Evolutionary conservation across 2,329 filamentous ascomycete species (phyloP).

Genomic region (Boeremia exigua): DNA sequence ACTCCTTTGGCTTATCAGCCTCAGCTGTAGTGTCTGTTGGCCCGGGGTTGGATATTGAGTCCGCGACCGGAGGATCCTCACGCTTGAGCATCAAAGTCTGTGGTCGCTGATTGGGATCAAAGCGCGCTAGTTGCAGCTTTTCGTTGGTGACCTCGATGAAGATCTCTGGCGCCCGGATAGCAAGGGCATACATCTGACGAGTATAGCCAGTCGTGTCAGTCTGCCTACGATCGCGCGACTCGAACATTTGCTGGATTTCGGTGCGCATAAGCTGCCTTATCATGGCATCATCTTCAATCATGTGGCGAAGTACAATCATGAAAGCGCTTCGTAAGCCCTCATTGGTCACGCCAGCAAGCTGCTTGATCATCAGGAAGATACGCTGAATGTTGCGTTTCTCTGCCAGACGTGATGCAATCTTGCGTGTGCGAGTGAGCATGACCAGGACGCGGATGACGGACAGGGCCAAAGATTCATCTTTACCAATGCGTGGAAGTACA

Average conservation of each 20-base stretch:
- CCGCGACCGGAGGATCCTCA: conserved; percentile 43
- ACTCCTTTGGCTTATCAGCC: conserved; percentile 42
- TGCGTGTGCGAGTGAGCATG: conserved; percentile 81
- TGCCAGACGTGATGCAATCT: conserved; percentile 75
- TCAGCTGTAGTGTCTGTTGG: conserved; percentile 40
- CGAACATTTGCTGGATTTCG: conserved; percentile 82
- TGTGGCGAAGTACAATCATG: conserved; percentile 86
- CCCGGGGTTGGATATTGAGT: conserved; percentile 19
- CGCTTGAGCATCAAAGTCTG: conserved; percentile 62
- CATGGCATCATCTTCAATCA: conserved; percentile 91
- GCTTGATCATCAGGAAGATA: conserved; percentile 93
- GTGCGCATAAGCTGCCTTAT: conserved; percentile 90
- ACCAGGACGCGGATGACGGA: conserved; percentile 84
- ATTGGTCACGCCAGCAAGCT: conserved; percentile 80
- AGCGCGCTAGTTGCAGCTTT: conserved; percentile 75
- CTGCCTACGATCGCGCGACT: conserved; percentile 57
- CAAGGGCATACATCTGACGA: conserved; percentile 77
- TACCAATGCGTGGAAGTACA: conserved; percentile 83
- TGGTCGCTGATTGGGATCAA: conserved; percentile 60
- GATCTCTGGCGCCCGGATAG: conserved; percentile 79
- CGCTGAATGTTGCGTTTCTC: conserved; percentile 89
- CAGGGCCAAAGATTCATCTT: conserved; percentile 83
- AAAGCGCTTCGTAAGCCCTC: conserved; percentile 76
- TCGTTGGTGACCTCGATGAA: conserved; percentile 91
- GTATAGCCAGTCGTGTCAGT: conserved; percentile 76